A percentile compares a stretch with the other conserved stretches of the same genome.
Evolutionary conservation across 2,329 filamentous ascomycete genomes (phyloP).

Genomic region (Chrysoporthe austroafricana): DNA sequence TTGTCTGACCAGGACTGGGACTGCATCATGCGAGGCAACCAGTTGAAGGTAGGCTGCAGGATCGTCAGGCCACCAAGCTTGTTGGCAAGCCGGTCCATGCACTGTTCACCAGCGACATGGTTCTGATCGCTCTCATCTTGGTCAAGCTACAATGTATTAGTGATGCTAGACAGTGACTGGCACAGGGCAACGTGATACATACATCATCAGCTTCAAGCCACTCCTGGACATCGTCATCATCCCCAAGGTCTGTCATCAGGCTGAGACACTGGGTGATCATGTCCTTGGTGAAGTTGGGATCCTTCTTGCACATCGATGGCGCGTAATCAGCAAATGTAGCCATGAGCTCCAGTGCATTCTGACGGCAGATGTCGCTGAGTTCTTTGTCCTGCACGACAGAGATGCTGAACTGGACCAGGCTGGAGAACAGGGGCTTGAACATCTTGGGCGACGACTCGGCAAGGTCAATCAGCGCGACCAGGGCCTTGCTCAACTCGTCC

Average conservation of each 20-base stretch:
- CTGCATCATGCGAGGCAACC: constrained; percentile 97
- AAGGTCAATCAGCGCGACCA: constrained; percentile 89
- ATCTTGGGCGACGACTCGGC: constrained; percentile 95
- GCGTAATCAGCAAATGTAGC: constrained; percentile 96
- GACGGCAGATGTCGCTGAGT: constrained; percentile 82
- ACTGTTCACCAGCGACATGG: constrained; percentile 96
- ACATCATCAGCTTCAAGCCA: constrained; percentile 94
- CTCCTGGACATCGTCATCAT: constrained; percentile 89
- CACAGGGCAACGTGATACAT: constrained; percentile 42
- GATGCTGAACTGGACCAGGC: constrained; percentile 89
- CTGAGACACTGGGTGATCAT: constrained; percentile 99
- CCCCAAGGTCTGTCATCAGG: constrained; percentile 94
- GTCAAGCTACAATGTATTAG: constrained; percentile 67
- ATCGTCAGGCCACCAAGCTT: constrained; percentile 95
- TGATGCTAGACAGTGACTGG: neutral
- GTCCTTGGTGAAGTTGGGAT: constrained; percentile 85
- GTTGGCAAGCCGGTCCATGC: constrained; percentile 96
- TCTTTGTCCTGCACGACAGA: constrained; percentile 97
- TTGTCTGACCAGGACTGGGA: constrained; percentile 93
- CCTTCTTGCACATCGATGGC: constrained; percentile 92
- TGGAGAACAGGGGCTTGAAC: constrained; percentile 95
- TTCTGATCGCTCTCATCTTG: constrained; percentile 96
- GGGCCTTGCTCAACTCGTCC: constrained; percentile 86
- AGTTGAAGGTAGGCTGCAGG: constrained; percentile 90
- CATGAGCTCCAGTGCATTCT: constrained; percentile 96